A percentile compares a stretch with the other conserved stretches of the same genome.
Evolutionary conservation across 345 rosid genomes (phyloP).

Genomic region (Rhizophora mangle): DNA sequence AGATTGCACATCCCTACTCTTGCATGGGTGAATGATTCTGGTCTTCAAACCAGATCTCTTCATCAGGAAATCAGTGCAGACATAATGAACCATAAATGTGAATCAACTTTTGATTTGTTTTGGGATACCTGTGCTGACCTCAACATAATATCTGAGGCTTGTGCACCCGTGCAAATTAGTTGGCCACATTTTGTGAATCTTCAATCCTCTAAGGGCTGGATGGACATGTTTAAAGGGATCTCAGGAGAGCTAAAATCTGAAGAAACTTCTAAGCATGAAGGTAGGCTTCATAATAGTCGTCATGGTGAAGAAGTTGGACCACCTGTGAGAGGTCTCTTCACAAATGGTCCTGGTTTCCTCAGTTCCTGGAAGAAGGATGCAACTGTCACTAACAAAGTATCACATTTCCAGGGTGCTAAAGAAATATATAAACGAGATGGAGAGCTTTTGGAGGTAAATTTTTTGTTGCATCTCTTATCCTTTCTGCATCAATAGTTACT

Average conservation of each 20-base stretch:
- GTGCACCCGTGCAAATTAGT: conserved; percentile 51
- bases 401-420: conserved; percentile 53
- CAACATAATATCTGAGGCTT: conserved; percentile 52
- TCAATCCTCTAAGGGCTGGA: conserved; percentile 54
- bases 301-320: conserved; percentile 35
- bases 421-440: conserved; percentile 78
- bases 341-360: conserved; percentile 35
- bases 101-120: conserved; percentile 40
- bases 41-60: conserved; percentile 30
- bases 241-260: conserved; percentile 31
- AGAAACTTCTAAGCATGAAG: conserved; percentile 33
- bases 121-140: conserved; percentile 72
- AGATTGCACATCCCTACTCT: conserved; percentile 48
- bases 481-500: conserved; percentile 17
- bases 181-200: conserved; percentile 38
- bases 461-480: conserved; percentile 7
- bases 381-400: conserved; percentile 34
- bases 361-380: conserved; percentile 56
- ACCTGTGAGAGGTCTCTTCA: conserved; percentile 32
- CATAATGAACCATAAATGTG: conserved; percentile 33
- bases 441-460: conserved; percentile 78
- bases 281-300: conserved; percentile 29
- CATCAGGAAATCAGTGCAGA: conserved; percentile 36
- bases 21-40: conserved; percentile 57
- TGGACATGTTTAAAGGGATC: conserved; percentile 40